Percentiles rank a stretch among this genome's conserved stretches.
Evolutionary conservation across 2,329 filamentous ascomycete species (phyloP).

Genomic region (Cladosporium sp.): DNA sequence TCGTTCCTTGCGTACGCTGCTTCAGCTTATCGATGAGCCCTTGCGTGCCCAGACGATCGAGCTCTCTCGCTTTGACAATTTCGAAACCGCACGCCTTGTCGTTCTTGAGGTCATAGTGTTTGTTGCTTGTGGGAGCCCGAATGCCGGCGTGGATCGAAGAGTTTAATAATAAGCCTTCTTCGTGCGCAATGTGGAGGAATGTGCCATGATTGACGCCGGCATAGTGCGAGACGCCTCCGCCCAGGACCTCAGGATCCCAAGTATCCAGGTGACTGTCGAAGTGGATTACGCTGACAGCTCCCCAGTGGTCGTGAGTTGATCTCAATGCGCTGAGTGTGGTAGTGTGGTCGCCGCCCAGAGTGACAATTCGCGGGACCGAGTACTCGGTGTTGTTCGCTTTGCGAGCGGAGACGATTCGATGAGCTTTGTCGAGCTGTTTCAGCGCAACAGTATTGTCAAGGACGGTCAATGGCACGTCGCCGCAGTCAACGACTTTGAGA

Average conservation of each 20-base stretch:
- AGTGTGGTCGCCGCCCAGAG: slow-evolving; percentile 54
- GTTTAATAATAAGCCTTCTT: slow-evolving; percentile 57
- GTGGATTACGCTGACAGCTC: slow-evolving; percentile 54
- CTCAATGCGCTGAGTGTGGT: slow-evolving; percentile 52
- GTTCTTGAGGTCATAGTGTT: slow-evolving; percentile 51
- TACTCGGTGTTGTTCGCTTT: slow-evolving; percentile 42
- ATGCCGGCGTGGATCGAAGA: slow-evolving; percentile 61
- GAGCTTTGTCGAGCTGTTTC: slow-evolving; percentile 50
- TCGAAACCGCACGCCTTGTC: slow-evolving; percentile 58
- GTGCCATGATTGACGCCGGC: slow-evolving; percentile 60
- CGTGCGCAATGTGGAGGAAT: slow-evolving; percentile 59
- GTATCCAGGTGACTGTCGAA: slow-evolving; percentile 54
- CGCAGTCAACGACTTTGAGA: slow-evolving; percentile 53
- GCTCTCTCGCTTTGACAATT: slow-evolving; percentile 52
- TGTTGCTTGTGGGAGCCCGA: slow-evolving; percentile 49
- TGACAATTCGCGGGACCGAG: slow-evolving; percentile 48
- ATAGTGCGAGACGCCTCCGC: slow-evolving; percentile 57
- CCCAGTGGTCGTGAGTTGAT: slow-evolving; percentile 49
- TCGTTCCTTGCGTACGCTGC: slow-evolving; percentile 47
- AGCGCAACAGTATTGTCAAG: slow-evolving; percentile 52
- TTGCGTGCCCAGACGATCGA: slow-evolving; percentile 46
- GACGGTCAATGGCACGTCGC: slow-evolving; percentile 47
- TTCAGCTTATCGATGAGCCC: slow-evolving; percentile 49
- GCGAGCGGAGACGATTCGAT: slow-evolving; percentile 48
- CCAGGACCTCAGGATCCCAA: slow-evolving; percentile 53